These are phyloP conservation scores for Paramecium sexaurelia DNA, from an alignment of 73 alveolate genomes.

Conservation along the genomic window DNA sequence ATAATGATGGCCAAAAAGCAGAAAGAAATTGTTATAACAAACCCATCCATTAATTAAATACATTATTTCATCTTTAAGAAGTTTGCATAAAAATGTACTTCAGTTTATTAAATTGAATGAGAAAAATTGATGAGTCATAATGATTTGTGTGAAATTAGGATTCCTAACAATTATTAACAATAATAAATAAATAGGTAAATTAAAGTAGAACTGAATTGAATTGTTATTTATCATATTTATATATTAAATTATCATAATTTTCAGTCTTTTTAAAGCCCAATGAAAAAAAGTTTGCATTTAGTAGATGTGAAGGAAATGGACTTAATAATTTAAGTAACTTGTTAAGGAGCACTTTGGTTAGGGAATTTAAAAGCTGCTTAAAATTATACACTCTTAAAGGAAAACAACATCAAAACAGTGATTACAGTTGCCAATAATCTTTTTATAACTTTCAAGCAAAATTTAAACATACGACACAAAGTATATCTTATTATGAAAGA, in stretches of 20 bases:
- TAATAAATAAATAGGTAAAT: too few relatives aligned
- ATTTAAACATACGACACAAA: not conserved
- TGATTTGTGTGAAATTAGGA: too few relatives aligned
- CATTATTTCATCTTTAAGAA: too few relatives aligned
- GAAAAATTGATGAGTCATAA: too few relatives aligned
- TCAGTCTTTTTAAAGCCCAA: not conserved
- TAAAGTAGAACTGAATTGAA: too few relatives aligned
- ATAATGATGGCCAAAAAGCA: too few relatives aligned
- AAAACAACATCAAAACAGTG: not conserved
- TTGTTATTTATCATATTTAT: too few relatives aligned
- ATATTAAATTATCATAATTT: not conserved
- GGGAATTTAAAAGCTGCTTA: conserved; percentile 42
- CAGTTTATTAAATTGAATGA: too few relatives aligned
- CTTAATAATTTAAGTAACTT: not conserved
- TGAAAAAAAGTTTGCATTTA: not conserved
- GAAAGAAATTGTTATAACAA: too few relatives aligned
- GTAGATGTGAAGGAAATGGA: conserved; percentile 16
- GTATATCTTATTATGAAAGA: not conserved
- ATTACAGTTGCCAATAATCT: conserved; percentile 28
- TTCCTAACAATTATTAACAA: too few relatives aligned
- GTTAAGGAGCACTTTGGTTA: conserved; percentile 31
- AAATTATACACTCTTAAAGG: not conserved
- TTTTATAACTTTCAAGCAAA: not conserved
- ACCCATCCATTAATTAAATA: too few relatives aligned
- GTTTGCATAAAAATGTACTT: too few relatives aligned